phyloP scores from a whole-genome alignment of 1,139 yeast species.

The Yamadazyma diospyri region DNA sequence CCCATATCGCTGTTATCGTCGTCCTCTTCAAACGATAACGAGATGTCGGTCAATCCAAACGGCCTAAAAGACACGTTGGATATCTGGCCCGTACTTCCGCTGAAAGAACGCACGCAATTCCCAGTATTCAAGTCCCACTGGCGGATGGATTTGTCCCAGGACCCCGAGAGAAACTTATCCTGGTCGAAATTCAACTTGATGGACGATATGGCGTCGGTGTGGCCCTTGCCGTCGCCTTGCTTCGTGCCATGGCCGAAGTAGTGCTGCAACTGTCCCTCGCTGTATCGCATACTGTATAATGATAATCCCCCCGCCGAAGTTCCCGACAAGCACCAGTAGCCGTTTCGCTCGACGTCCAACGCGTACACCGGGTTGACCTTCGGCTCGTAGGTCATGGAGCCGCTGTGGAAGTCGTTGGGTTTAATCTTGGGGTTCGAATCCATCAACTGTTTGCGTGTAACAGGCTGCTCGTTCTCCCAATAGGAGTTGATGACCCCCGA shows the following conservation, averaged over 20 bases:
- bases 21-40: conserved; percentile 17
- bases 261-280: conserved; percentile 79
- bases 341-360: conserved; percentile 76
- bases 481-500: conserved; percentile 82
- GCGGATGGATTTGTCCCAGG: conserved; percentile 80
- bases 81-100: conserved; percentile 70
- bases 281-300: conserved; percentile 75
- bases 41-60: conserved; percentile 46
- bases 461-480: conserved; percentile 96
- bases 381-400: conserved; percentile 56
- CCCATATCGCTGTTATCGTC: conserved; percentile 51
- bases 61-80: conserved; percentile 82
- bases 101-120: conserved; percentile 41
- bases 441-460: conserved; percentile 40
- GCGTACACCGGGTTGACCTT: conserved; percentile 81
- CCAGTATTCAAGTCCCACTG: conserved; percentile 91
- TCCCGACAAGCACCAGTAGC: conserved; percentile 85
- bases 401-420: conserved; percentile 39
- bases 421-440: conserved; percentile 42
- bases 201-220: conserved; percentile 72
- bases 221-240: conserved; percentile 32
- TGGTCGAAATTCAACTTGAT: conserved; percentile 61
- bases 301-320: conserved; percentile 82
- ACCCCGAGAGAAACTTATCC: conserved; percentile 67
- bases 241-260: conserved; percentile 51